Percentiles rank a stretch among this genome's conserved stretches.
Evolutionary conservation across 768 basidiomycete species (phyloP).

Genomic region (Arthromyces matolae): DNA sequence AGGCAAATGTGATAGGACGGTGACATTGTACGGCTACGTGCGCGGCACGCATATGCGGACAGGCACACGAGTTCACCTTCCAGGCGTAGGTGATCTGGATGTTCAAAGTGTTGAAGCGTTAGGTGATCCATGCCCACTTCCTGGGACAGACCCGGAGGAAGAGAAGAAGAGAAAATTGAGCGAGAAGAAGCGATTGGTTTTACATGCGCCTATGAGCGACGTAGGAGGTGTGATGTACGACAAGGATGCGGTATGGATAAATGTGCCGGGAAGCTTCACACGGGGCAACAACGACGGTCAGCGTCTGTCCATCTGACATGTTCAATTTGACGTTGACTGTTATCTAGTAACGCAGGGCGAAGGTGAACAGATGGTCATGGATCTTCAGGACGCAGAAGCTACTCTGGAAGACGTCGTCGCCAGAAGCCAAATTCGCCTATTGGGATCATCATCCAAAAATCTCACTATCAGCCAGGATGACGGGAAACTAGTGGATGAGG

Average conservation of each 20-base stretch:
- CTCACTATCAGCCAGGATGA: conserved; percentile 45
- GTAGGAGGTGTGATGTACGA: conserved; percentile 96
- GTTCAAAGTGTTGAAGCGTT: conserved; percentile 71
- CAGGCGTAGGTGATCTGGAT: conserved; percentile 88
- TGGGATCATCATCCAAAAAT: conserved; percentile 75
- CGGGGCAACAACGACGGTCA: conserved; percentile 65
- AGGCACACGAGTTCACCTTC: conserved; percentile 85
- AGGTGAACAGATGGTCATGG: conserved; percentile 97
- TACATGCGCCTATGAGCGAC: conserved; percentile 99
- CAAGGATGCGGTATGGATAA: conserved; percentile 97
- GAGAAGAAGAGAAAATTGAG: conserved; percentile 91
- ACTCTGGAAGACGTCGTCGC: conserved; percentile 86
- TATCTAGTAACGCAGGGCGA: conserved; percentile 75
- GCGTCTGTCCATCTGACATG: conserved; percentile 13
- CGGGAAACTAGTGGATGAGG: conserved; percentile 29
- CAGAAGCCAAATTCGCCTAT: conserved; percentile 76
- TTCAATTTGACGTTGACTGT: background rate
- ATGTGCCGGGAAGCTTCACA: conserved; percentile 93
- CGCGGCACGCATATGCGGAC: conserved; percentile 80
- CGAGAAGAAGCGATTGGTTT: conserved; percentile 88
- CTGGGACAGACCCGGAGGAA: conserved; percentile 87
- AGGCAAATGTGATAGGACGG: conserved; percentile 89
- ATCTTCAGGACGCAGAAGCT: conserved; percentile 78
- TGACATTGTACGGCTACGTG: conserved; percentile 94
- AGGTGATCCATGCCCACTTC: conserved; percentile 94